Percentiles rank a stretch among this genome's conserved stretches.
Evolutionary conservation across 192 early-diverging fungal genomes (phyloP).

Genomic region (Oehlia diaphana): DNA sequence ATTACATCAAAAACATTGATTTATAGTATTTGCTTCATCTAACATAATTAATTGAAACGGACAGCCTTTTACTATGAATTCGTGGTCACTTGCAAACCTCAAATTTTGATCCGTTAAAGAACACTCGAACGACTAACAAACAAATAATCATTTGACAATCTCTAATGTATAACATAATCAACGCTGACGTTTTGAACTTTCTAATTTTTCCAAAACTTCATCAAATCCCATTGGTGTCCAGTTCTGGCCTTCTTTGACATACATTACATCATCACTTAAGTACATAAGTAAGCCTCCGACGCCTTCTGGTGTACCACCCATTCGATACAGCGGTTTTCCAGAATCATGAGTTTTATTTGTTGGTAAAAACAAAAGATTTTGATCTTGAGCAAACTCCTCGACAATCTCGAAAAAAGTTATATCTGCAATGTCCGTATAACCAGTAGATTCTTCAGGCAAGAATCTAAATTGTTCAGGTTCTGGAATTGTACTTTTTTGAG

Average conservation of each 20-base stretch:
- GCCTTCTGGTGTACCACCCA: constrained; percentile 48
- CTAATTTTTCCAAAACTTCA: constrained; percentile 33
- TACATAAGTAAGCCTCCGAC: constrained; percentile 54
- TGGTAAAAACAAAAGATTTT: constrained; percentile 57
- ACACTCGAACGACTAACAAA: no score
- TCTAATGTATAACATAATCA: no score
- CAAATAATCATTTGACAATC: no score
- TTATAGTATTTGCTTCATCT: no score
- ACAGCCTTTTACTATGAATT: no score
- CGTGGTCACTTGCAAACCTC: no score
- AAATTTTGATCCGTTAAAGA: no score
- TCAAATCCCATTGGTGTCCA: constrained; percentile 62
- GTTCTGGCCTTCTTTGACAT: constrained; percentile 44
- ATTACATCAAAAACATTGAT: no score
- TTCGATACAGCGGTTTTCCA: constrained; percentile 58
- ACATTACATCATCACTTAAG: constrained; percentile 66
- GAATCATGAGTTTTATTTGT: constrained; percentile 49
- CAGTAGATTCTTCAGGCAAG: constrained; percentile 24
- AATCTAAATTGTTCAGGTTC: constrained; percentile 15
- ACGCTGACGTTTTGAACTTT: no score
- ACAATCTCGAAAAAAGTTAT: constrained; percentile 60
- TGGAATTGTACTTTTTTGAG: constrained; percentile 15
- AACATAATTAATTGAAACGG: no score
- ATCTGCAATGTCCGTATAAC: constrained; percentile 34
- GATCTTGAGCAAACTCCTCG: constrained; percentile 53